Conservation (phyloP, 1,284 basidiomycete genomes). For the Cryptococcus neoformans region DNA sequence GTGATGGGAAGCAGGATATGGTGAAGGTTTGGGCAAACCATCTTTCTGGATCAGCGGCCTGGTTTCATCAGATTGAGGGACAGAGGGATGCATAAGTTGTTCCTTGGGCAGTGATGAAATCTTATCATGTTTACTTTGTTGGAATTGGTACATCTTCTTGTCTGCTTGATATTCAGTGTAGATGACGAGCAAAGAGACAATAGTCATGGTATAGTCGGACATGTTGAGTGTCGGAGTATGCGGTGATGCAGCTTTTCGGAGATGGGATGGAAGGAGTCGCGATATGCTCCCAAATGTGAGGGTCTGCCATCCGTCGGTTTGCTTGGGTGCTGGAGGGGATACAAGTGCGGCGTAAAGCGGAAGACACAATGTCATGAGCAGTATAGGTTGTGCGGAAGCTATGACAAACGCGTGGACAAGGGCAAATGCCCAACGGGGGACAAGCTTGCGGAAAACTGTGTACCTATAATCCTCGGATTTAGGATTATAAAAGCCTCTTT, state of each 20-base stretch:
- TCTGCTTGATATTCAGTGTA: conserved; percentile 76
- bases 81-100: conserved; percentile 8
- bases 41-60: conserved; percentile 8
- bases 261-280: conserved; percentile 11
- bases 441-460: conserved; percentile 65
- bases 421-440: conserved; percentile 71
- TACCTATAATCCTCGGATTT: conserved; percentile 84
- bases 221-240: conserved; percentile 51
- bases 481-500: conserved; percentile 73
- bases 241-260: conserved; percentile 43
- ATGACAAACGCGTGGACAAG: conserved; percentile 79
- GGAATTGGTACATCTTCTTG: conserved; percentile 83
- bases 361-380: conserved; percentile 69
- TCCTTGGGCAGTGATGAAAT: conserved; percentile 19
- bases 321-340: conserved; percentile 43
- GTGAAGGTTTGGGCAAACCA: conserved; percentile 15
- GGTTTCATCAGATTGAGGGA: not conserved
- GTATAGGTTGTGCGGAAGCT: conserved; percentile 42
- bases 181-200: conserved; percentile 60
- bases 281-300: conserved; percentile 12
- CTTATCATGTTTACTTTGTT: conserved; percentile 65
- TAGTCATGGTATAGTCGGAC: conserved; percentile 60
- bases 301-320: conserved; percentile 45
- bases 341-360: conserved; percentile 44
- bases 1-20: conserved; percentile 55